These are phyloP conservation scores for Ogataea methylovora DNA, from an alignment of 805 yeast species.

Conservation along the genomic window DNA sequence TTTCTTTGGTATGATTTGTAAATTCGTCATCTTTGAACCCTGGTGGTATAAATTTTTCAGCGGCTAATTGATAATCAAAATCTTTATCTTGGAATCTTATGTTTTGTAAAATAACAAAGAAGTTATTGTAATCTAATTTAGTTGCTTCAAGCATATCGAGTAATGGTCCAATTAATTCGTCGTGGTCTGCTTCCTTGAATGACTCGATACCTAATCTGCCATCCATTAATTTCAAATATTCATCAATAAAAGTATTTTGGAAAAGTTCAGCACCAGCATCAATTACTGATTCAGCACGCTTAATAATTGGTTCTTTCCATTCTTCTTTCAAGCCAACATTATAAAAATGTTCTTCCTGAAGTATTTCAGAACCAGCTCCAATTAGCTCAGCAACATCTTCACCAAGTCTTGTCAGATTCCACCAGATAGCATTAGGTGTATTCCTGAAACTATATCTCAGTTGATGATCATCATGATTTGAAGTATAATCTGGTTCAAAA, in stretches of 20 bases:
- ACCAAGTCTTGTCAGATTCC: conserved; percentile 82
- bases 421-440: conserved; percentile 84
- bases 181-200: conserved; percentile 31
- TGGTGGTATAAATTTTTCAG: conserved; percentile 20
- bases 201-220: conserved; percentile 60
- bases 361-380: conserved; percentile 56
- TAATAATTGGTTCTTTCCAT: conserved; percentile 41
- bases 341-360: conserved; percentile 36
- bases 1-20: conserved; percentile 25
- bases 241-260: conserved; percentile 50
- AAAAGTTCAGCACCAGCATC: conserved; percentile 58
- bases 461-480: conserved; percentile 79
- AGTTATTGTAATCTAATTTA: conserved; percentile 71
- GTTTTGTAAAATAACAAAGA: conserved; percentile 59
- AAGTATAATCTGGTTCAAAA: conserved; percentile 74
- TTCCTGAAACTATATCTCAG: conserved; percentile 73
- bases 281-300: conserved; percentile 60
- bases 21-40: conserved; percentile 18
- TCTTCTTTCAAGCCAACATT: conserved; percentile 36
- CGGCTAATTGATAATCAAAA: conserved; percentile 23
- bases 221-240: conserved; percentile 51
- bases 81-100: conserved; percentile 25
- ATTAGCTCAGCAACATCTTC: conserved; percentile 76
- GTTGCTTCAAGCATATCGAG: conserved; percentile 53
- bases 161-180: conserved; percentile 48